Evolutionary conservation across 2,329 filamentous ascomycete species (phyloP).

Genomic region (Cladosporium sp.): DNA sequence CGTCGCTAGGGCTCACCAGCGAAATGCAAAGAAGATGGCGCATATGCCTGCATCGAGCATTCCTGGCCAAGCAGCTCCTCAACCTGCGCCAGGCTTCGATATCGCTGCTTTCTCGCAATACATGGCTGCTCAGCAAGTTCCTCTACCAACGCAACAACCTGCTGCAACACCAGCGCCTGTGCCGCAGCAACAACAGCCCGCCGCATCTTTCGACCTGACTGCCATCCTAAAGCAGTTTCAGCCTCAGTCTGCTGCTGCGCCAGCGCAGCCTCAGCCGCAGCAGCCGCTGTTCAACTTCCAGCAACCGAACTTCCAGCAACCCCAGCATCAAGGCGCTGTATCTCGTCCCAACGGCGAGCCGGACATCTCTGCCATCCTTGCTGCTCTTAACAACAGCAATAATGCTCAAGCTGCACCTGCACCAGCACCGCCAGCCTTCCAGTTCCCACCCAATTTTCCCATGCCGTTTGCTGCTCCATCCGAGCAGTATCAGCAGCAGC

Average conservation of each 20-base stretch:
- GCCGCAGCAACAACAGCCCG: neutral
- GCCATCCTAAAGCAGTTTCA: slow-evolving; percentile 12
- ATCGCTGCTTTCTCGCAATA: slow-evolving; percentile 1
- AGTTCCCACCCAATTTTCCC: slow-evolving; percentile 4
- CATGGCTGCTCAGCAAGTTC: slow-evolving; percentile 9
- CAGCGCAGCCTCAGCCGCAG: slow-evolving; percentile 11
- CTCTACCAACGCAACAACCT: slow-evolving; percentile 6
- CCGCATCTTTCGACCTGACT: slow-evolving; percentile 3
- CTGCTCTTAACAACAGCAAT: slow-evolving; percentile 17
- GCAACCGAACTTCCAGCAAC: neutral
- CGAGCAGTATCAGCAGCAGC: slow-evolving; percentile 12
- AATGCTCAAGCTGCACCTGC: neutral
- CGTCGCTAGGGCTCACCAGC: slow-evolving; percentile 15
- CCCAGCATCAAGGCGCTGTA: neutral
- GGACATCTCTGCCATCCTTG: slow-evolving; percentile 29
- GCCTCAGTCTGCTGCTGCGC: slow-evolving; percentile 14
- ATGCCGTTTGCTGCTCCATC: neutral
- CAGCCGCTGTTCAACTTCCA: slow-evolving; percentile 5
- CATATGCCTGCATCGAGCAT: neutral
- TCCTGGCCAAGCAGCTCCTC: neutral
- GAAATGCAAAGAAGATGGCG: neutral
- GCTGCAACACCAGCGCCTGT: slow-evolving; percentile 10
- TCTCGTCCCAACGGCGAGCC: slow-evolving; percentile 16
- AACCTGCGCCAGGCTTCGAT: neutral
- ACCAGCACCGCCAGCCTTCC: neutral